A percentile compares a stretch with the other conserved stretches of the same genome.
These are phyloP conservation scores for Sherardia arvensis DNA, from an alignment of 257 asterid genomes.

Conservation along the genomic window DNA sequence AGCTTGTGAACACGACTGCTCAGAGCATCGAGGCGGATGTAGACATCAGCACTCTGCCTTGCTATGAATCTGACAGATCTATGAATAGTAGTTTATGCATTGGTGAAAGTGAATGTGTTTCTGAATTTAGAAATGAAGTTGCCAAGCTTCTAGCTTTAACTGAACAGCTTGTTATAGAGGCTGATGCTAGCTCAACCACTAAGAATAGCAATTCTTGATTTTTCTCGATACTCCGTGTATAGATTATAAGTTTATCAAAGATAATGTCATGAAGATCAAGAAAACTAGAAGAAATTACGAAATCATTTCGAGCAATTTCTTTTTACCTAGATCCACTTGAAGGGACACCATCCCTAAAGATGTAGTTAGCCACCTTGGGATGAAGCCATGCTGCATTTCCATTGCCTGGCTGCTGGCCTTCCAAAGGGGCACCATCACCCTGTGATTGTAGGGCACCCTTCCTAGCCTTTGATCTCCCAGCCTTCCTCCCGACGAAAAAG, in stretches of 20 bases:
- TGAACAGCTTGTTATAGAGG: constrained; percentile 54
- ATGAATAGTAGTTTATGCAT: constrained; percentile 11
- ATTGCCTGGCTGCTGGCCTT: constrained; percentile 20
- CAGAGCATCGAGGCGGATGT: constrained; percentile 28
- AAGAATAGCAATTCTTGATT: constrained; percentile 5
- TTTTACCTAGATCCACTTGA: constrained; percentile 10
- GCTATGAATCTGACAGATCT: background rate
- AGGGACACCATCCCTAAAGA: constrained; percentile 37
- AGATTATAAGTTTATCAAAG: constrained; percentile 16
- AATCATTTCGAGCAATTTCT: constrained; percentile 3
- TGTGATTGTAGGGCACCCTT: too few species aligned
- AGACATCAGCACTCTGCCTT: constrained; percentile 5
- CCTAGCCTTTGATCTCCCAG: constrained; percentile 26
- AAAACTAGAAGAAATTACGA: too few species aligned
- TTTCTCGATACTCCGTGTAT: constrained; percentile 13
- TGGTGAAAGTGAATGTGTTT: constrained; percentile 13
- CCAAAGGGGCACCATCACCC: constrained; percentile 28
- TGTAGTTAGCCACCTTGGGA: constrained; percentile 49
- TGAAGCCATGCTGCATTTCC: constrained; percentile 49
- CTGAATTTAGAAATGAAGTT: constrained; percentile 46
- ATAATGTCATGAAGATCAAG: background rate
- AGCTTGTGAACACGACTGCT: constrained; percentile 40
- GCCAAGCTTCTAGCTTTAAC: constrained; percentile 56
- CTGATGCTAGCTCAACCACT: constrained; percentile 20
- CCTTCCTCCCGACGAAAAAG: constrained; percentile 44